Percentiles rank a stretch among this genome's conserved stretches.
Conservation (phyloP, 2,329 filamentous ascomycete species). For the Atkinsonella texensis region DNA sequence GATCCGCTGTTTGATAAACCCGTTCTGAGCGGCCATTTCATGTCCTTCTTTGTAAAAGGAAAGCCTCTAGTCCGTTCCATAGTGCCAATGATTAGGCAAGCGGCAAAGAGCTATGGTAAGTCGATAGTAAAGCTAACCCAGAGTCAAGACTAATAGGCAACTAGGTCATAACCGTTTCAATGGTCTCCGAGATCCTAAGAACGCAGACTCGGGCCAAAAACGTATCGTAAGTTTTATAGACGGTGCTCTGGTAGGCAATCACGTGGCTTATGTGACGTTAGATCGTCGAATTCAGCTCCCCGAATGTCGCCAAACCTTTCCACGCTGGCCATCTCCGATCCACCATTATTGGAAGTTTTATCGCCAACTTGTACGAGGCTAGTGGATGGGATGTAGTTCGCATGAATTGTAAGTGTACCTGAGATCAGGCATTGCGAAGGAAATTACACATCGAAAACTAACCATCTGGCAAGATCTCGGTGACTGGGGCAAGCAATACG, state of each 20-base stretch:
- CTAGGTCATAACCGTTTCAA: conserved; percentile 47
- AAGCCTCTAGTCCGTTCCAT: conserved; percentile 51
- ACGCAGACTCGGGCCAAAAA: conserved; percentile 50
- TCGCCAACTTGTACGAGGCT: conserved; percentile 57
- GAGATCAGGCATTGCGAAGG: background rate
- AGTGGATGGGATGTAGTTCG: conserved; percentile 62
- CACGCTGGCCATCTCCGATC: conserved; percentile 66
- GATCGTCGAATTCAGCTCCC: conserved; percentile 73
- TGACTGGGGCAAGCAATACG: conserved; percentile 72
- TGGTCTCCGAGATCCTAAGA: conserved; percentile 48
- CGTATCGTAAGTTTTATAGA: conserved; percentile 27
- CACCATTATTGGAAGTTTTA: conserved; percentile 69
- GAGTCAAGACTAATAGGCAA: conserved; percentile 14
- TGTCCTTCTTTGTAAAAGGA: conserved; percentile 74
- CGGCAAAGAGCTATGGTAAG: conserved; percentile 37
- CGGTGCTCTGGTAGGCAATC: background rate
- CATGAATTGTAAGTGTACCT: conserved; percentile 42
- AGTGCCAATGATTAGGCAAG: conserved; percentile 56
- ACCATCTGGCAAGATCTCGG: conserved; percentile 42
- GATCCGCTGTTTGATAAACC: conserved; percentile 64
- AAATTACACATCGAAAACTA: background rate
- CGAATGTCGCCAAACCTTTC: conserved; percentile 80
- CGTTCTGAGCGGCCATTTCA: conserved; percentile 51
- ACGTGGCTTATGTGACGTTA: conserved; percentile 4
- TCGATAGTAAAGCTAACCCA: background rate